Evolutionary conservation across 768 basidiomycete genomes (phyloP), one percentile per base, ranked within the genome.

Genomic region (Leccinum rimulosum): DNA sequence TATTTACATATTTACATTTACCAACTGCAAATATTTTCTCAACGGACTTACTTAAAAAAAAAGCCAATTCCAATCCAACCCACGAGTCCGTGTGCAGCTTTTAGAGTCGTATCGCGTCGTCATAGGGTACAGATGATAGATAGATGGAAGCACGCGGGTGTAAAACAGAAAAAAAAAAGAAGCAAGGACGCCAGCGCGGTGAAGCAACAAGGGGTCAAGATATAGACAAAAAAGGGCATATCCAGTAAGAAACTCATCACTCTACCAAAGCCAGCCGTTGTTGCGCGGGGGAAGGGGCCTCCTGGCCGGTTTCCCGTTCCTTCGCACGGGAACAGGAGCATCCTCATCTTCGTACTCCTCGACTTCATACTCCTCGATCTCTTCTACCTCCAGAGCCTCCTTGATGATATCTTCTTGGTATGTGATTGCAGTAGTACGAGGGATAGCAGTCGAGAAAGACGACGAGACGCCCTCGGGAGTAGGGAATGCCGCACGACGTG

Each of bases 341-440:
- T 77, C 74, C 43, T 79, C 77, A 52, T 73, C 79, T 52, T 73
- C 79, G 50, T 82, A 81, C 45, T 78, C 74, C 47, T 73, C 72
- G 11, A 70, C 55, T 25, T 75, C 73, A 50, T 75, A 75, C 33
- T 74, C 73, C 25, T 73, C 73, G 8, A 76, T 52, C 48, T 79
- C 80, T 62, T 79, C 77, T n/a, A 47, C 55, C 14, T 36, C 53
- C 36, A 79, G 50, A 47, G 75, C 68, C 52, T 73, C 72, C 51
- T 66, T 77, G 30, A 73, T 12, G 33, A 75, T 69, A 45, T 87
- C 85, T 56, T 91, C 88, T 36, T 85, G 84, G 35, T 77, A 78
- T 63, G 84, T 88, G 27, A 92, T 77, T 12, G 87, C 83, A 14
- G 90, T 92, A 27, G 91, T 93, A 61, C 83, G 84, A 17, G 88